Percentiles rank a stretch among this genome's conserved stretches.
phyloP scores from a whole-genome alignment of 371 early-diverging fungal species.

The Sanchytrium tribonematis region DNA sequence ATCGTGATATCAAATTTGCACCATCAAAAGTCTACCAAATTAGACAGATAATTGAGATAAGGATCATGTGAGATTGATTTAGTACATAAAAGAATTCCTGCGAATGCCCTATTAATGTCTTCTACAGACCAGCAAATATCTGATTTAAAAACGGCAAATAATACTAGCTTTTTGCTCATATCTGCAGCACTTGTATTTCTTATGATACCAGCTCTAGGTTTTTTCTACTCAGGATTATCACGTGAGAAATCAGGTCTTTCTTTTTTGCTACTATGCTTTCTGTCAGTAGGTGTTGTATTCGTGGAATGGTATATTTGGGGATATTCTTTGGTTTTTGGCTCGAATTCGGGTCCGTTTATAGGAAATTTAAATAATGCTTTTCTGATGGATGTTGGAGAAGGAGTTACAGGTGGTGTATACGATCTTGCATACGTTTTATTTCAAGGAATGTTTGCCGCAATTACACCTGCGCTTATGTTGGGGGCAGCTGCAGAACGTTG shows the following conservation, averaged over 20 bases:
- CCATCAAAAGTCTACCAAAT: too few relatives aligned
- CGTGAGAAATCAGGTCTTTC: slow-evolving; percentile 5
- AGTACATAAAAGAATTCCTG: too few relatives aligned
- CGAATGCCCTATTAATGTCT: too few relatives aligned
- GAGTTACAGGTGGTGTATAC: slow-evolving; percentile 23
- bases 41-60: too few relatives aligned
- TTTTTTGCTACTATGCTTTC: slow-evolving; percentile 5
- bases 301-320: slow-evolving; percentile 6
- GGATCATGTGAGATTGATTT: too few relatives aligned
- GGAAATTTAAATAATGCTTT: slow-evolving; percentile 4
- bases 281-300: slow-evolving; percentile 3
- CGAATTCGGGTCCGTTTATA: slow-evolving; percentile 9
- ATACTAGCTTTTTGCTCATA: slow-evolving; percentile 3
- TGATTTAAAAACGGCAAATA: neutral
- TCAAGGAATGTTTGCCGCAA: slow-evolving; percentile 6
- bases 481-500: slow-evolving; percentile 5
- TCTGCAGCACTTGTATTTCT: slow-evolving; percentile 5
- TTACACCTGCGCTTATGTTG: slow-evolving; percentile 4
- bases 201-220: slow-evolving; percentile 6
- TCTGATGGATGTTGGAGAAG: slow-evolving; percentile 6
- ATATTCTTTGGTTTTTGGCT: slow-evolving; percentile 5
- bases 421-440: slow-evolving; percentile 1
- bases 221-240: slow-evolving; percentile 6
- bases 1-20: too few relatives aligned
- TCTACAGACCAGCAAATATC: neutral